These are phyloP conservation scores for Cladophialophora immunda DNA, from an alignment of 2,329 filamentous ascomycete genomes.

Conservation along the genomic window DNA sequence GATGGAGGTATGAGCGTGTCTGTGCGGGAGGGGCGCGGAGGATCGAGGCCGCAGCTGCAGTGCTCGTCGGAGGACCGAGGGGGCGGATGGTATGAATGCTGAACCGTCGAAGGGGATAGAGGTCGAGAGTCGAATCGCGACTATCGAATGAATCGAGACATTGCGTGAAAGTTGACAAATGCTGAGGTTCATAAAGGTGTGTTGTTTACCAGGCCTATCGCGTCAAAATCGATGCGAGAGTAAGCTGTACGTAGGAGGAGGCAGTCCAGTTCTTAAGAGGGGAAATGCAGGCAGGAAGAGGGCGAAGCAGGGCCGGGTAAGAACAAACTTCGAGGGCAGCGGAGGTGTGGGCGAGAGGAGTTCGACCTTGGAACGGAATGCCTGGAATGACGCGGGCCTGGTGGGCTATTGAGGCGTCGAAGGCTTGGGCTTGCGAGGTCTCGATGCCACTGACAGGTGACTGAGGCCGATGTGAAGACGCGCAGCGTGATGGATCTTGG, in stretches of 20 bases:
- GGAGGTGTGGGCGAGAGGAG: conserved; percentile 6
- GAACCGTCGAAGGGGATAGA: conserved; percentile 29
- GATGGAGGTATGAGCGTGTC: conserved; percentile 34
- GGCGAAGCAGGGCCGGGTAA: conserved; percentile 1
- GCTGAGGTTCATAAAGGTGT: not conserved
- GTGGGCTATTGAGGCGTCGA: conserved; percentile 1
- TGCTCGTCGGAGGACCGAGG: conserved; percentile 20
- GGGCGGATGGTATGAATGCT: conserved; percentile 27
- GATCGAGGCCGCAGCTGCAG: conserved; percentile 28
- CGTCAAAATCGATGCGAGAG: conserved; percentile 7
- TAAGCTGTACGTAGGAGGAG: conserved; percentile 9
- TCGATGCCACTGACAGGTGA: conserved; percentile 1
- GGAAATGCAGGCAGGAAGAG: conserved; percentile 1
- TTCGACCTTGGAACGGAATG: conserved; percentile 3
- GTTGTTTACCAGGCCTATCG: conserved; percentile 24
- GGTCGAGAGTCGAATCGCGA: not conserved
- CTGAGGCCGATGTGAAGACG: conserved; percentile 1
- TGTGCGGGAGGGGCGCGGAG: conserved; percentile 31
- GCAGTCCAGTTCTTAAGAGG: conserved; percentile 20
- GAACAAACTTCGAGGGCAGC: not conserved
- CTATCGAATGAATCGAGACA: conserved; percentile 18
- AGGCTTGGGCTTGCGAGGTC: not conserved
- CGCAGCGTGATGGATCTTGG: not conserved
- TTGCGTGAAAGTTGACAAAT: conserved; percentile 5
- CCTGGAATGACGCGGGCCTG: not conserved